A percentile compares a stretch with the other conserved stretches of the same genome.
These are phyloP conservation scores for Nyctanthes arbortristis DNA, from an alignment of 257 asterid genomes.

Conservation along the genomic window DNA sequence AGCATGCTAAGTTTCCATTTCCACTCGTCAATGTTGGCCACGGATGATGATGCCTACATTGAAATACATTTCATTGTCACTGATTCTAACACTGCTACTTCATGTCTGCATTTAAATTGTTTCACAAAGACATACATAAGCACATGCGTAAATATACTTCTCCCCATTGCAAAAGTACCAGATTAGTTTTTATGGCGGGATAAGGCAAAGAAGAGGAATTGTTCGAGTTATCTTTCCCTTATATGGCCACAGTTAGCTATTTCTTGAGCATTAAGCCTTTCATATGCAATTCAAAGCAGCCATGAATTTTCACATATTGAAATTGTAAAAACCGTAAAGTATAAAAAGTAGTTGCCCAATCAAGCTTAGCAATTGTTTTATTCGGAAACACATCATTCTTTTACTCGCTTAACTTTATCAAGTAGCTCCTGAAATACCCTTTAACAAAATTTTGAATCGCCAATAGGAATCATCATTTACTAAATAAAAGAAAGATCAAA, in stretches of 20 bases:
- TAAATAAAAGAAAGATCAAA: neutral
- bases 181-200: neutral
- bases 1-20: constrained; percentile 96
- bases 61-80: constrained; percentile 17
- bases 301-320: neutral
- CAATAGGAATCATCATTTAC: neutral
- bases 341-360: neutral
- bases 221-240: neutral
- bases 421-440: neutral
- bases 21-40: constrained; percentile 98
- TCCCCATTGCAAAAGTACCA: neutral
- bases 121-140: constrained; percentile 1
- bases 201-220: neutral
- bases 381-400: neutral
- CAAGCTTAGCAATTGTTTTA: neutral
- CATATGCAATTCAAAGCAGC: neutral
- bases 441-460: neutral
- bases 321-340: neutral
- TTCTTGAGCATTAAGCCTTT: neutral
- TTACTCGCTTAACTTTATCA: neutral
- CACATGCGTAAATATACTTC: neutral
- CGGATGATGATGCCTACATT: constrained; percentile 88
- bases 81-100: neutral
- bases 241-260: neutral
- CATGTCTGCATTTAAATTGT: constrained; percentile 3